phyloP scores from a whole-genome alignment of 306 rosid species.

The Cucurbita maxima region DNA sequence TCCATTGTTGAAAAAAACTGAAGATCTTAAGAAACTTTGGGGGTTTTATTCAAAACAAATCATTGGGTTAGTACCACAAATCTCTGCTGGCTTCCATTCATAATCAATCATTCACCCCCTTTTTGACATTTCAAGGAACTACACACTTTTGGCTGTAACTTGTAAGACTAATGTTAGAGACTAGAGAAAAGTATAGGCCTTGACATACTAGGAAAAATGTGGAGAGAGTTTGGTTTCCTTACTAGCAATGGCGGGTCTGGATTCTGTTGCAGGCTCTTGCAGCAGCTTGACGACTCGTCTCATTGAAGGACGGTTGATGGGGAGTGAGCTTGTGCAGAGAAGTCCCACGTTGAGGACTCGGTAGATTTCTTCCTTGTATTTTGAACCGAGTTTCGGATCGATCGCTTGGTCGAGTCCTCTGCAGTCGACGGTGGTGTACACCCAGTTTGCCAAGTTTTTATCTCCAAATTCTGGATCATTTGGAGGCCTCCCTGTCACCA shows the following conservation, averaged over 20 bases:
- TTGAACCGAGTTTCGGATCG: constrained; percentile 29
- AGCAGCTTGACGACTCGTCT: constrained; percentile 54
- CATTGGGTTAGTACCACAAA: neutral
- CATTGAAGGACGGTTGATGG: constrained; percentile 65
- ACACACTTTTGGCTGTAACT: neutral
- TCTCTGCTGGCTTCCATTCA: neutral
- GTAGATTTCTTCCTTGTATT: constrained; percentile 32
- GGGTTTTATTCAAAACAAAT: neutral
- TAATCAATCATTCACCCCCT: neutral
- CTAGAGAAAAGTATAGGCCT: neutral
- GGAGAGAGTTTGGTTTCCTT: constrained; percentile 42
- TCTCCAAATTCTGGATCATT: constrained; percentile 49
- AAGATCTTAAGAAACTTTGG: neutral
- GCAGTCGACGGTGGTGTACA: constrained; percentile 22
- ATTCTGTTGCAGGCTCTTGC: constrained; percentile 27
- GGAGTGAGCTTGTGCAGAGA: constrained; percentile 40
- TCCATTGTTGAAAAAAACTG: neutral
- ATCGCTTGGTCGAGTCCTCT: constrained; percentile 37
- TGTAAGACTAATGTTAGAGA: neutral
- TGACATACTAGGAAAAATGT: constrained; percentile 32
- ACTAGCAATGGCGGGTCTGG: constrained; percentile 16
- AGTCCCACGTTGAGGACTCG: constrained; percentile 40
- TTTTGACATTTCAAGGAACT: neutral
- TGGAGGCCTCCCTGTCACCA: constrained; percentile 58
- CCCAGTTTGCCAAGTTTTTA: constrained; percentile 55